These are phyloP conservation scores for Nigrograna mackinnonii DNA, from an alignment of 2,329 filamentous ascomycete species.

Conservation along the genomic window DNA sequence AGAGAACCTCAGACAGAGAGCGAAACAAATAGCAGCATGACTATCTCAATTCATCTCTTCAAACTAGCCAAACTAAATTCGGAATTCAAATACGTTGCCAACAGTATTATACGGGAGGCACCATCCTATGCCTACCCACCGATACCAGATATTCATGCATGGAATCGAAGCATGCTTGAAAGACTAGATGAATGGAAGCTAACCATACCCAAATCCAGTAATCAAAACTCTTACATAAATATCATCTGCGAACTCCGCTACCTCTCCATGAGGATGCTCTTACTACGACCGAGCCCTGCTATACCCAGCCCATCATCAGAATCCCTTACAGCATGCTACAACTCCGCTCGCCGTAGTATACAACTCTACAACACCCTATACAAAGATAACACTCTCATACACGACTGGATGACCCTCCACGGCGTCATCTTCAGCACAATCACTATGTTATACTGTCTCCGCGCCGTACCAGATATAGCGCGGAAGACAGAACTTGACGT, in stretches of 20 bases:
- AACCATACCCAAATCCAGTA: constrained; percentile 2
- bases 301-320: constrained; percentile 53
- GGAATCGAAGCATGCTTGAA: constrained; percentile 38
- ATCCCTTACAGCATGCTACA: constrained; percentile 47
- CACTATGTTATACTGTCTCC: constrained; percentile 57
- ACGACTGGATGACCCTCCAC: constrained; percentile 56
- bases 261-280: constrained; percentile 53
- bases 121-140: constrained; percentile 53
- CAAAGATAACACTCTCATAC: constrained; percentile 47
- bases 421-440: constrained; percentile 53
- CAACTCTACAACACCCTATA: constrained; percentile 50
- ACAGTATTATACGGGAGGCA: constrained; percentile 53
- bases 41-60: constrained; percentile 49
- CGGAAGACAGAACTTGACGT: constrained; percentile 41
- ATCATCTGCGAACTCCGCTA: constrained; percentile 51
- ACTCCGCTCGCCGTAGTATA: constrained; percentile 48
- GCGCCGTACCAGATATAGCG: constrained; percentile 49
- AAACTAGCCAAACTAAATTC: constrained; percentile 55
- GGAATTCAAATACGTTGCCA: constrained; percentile 61
- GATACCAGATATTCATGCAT: constrained; percentile 10
- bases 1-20: constrained; percentile 8
- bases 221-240: constrained; percentile 17
- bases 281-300: constrained; percentile 56
- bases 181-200: constrained; percentile 18
- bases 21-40: constrained; percentile 10